Evolutionary conservation across 768 basidiomycete species (phyloP).

Genomic region (Glaciozyma antarctica): DNA sequence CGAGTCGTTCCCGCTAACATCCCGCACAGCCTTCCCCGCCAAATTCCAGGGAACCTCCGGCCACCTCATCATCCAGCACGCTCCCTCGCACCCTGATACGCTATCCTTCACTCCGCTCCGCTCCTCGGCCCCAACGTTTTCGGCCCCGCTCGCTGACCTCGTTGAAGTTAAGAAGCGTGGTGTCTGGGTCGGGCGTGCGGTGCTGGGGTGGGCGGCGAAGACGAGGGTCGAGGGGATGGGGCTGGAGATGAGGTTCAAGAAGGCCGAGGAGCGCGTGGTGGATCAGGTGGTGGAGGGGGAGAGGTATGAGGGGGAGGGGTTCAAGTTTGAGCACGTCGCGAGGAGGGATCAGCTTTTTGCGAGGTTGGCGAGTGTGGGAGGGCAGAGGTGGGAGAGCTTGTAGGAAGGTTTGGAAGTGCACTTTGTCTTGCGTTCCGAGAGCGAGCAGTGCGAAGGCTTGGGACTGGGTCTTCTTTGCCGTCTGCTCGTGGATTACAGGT

Average conservation of each 20-base stretch:
- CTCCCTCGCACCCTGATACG: slow-evolving; percentile 31
- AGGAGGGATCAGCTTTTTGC: slow-evolving; percentile 42
- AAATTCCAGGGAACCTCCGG: slow-evolving; percentile 39
- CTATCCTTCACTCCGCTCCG: slow-evolving; percentile 35
- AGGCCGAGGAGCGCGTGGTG: background rate
- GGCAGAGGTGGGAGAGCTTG: slow-evolving; percentile 41
- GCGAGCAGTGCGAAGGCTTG: no score
- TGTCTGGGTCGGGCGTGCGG: slow-evolving; percentile 40
- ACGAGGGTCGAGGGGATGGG: slow-evolving; percentile 42
- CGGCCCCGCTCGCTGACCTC: slow-evolving; percentile 40
- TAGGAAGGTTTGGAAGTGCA: slow-evolving; percentile 16
- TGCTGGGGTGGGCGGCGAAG: slow-evolving; percentile 41
- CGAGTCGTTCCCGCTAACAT: background rate
- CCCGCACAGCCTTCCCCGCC: slow-evolving; percentile 39
- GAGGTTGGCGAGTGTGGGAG: slow-evolving; percentile 39
- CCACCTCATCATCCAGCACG: slow-evolving; percentile 38
- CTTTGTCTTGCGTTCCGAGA: no score
- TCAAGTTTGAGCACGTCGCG: slow-evolving; percentile 39
- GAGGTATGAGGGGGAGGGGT: slow-evolving; percentile 35
- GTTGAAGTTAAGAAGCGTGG: slow-evolving; percentile 43
- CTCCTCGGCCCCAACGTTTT: slow-evolving; percentile 32
- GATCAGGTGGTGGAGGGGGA: slow-evolving; percentile 26
- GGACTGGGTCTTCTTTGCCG: no score
- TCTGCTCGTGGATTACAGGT: no score
- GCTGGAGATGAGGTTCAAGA: slow-evolving; percentile 40